Evolutionary conservation across 495 filamentous ascomycete genomes (phyloP).

Genomic region (Penicillium lividum): DNA sequence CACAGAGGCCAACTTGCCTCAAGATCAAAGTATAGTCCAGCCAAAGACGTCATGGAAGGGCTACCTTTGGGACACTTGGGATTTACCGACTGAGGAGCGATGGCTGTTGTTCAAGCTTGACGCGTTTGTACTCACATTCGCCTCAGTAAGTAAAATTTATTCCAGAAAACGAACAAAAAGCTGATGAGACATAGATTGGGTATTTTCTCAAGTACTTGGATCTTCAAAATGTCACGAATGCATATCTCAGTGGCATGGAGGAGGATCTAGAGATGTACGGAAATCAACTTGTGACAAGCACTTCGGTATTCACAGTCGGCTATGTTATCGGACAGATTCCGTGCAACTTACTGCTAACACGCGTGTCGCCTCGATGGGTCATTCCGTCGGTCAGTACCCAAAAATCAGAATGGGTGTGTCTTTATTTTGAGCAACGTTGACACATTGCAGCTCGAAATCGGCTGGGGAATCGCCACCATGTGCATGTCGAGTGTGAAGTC

Average conservation of each 20-base stretch:
- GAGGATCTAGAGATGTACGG: constrained; percentile 40
- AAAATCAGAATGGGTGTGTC: neutral
- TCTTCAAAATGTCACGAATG: constrained; percentile 52
- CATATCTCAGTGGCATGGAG: constrained; percentile 42
- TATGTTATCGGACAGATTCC: constrained; percentile 60
- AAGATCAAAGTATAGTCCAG: neutral
- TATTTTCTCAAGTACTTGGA: constrained; percentile 57
- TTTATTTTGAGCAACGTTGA: neutral
- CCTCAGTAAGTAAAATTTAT: constrained; percentile 22
- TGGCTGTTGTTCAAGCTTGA: constrained; percentile 59
- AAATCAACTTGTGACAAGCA: constrained; percentile 26
- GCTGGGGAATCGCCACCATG: constrained; percentile 13
- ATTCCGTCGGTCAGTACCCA: constrained; percentile 18
- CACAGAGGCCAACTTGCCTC: constrained; percentile 4
- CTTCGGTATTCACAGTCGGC: constrained; percentile 56
- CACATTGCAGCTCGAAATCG: constrained; percentile 25
- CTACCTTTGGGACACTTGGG: constrained; percentile 55
- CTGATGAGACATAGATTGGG: constrained; percentile 27
- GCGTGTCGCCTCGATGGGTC: constrained; percentile 44
- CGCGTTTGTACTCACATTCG: constrained; percentile 50
- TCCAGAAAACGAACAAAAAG: neutral
- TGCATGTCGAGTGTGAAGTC: constrained; percentile 8
- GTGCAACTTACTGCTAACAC: constrained; percentile 52
- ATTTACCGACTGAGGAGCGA: constrained; percentile 53
- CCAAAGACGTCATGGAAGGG: constrained; percentile 29